Conservation (phyloP, 2,329 filamentous ascomycete genomes). For the Pestalotiopsis sp. region DNA sequence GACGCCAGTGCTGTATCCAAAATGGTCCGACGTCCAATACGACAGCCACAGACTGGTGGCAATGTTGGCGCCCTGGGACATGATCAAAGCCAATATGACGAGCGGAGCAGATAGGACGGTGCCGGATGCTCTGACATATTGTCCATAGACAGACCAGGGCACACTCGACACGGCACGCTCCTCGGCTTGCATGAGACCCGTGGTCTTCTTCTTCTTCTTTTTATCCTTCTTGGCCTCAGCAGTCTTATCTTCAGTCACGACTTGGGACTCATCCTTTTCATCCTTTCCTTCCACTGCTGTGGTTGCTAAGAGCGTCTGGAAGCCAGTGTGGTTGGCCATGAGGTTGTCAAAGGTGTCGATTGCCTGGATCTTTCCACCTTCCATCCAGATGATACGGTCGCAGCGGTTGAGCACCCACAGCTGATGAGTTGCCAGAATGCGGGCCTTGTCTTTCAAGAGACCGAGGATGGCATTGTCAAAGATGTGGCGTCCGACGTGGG, state of each 20-base stretch:
- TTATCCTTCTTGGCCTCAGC: slow-evolving; percentile 46
- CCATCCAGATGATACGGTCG: slow-evolving; percentile 92
- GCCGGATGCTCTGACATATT: slow-evolving; percentile 78
- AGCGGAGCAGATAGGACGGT: slow-evolving; percentile 70
- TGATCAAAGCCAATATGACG: slow-evolving; percentile 62
- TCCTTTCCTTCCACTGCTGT: slow-evolving; percentile 73
- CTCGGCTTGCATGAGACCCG: slow-evolving; percentile 69
- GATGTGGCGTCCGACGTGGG: slow-evolving; percentile 73
- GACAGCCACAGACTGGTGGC: slow-evolving; percentile 89
- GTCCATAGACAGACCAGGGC: slow-evolving; percentile 76
- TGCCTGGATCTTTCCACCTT: slow-evolving; percentile 80
- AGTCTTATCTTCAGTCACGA: slow-evolving; percentile 49
- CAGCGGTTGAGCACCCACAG: slow-evolving; percentile 89
- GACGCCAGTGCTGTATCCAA: slow-evolving; percentile 63
- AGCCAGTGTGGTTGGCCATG: slow-evolving; percentile 77
- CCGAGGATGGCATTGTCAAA: slow-evolving; percentile 95
- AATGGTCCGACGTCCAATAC: slow-evolving; percentile 87
- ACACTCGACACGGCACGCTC: slow-evolving; percentile 76
- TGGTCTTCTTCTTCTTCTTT: slow-evolving; percentile 61
- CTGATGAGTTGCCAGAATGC: slow-evolving; percentile 92
- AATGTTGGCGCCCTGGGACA: slow-evolving; percentile 84
- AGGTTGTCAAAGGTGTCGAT: slow-evolving; percentile 89
- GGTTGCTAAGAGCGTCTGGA: slow-evolving; percentile 83
- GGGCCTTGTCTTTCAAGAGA: slow-evolving; percentile 83
- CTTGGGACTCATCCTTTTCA: slow-evolving; percentile 52